These are phyloP conservation scores for Odontarrhena argentea DNA, from an alignment of 345 rosid species.

Conservation along the genomic window DNA sequence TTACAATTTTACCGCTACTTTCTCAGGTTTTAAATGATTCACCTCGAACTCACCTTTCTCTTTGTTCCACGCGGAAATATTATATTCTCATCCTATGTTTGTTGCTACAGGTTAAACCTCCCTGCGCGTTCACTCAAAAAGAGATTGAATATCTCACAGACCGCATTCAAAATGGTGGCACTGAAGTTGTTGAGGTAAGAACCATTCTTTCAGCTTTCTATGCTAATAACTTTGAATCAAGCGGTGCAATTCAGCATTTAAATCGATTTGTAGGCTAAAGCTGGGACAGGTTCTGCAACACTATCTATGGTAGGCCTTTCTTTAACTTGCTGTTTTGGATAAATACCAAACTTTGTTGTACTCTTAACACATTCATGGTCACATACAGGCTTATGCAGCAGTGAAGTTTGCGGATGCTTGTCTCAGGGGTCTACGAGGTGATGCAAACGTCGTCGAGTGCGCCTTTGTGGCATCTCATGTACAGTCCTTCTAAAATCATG, in stretches of 20 bases:
- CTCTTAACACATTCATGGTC: conserved; percentile 1
- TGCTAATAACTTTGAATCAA: background rate
- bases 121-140: conserved; percentile 71
- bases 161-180: conserved; percentile 98
- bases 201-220: background rate
- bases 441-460: conserved; percentile 66
- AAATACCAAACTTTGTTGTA: background rate
- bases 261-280: conserved; percentile 72
- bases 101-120: conserved; percentile 69
- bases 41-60: background rate
- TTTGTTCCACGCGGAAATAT: background rate
- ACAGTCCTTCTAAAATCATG: conserved; percentile 12
- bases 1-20: conserved; percentile 73
- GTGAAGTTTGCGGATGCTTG: conserved; percentile 96
- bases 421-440: conserved; percentile 83
- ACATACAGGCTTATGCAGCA: conserved; percentile 92
- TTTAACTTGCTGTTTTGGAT: background rate
- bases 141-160: conserved; percentile 82
- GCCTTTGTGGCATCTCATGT: conserved; percentile 88
- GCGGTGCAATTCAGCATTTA: background rate
- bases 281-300: conserved; percentile 98
- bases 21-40: conserved; percentile 62
- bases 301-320: conserved; percentile 74
- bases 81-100: conserved; percentile 3
- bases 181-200: conserved; percentile 91